These are phyloP conservation scores for Inga laurina DNA, from an alignment of 306 rosid genomes.

Conservation along the genomic window DNA sequence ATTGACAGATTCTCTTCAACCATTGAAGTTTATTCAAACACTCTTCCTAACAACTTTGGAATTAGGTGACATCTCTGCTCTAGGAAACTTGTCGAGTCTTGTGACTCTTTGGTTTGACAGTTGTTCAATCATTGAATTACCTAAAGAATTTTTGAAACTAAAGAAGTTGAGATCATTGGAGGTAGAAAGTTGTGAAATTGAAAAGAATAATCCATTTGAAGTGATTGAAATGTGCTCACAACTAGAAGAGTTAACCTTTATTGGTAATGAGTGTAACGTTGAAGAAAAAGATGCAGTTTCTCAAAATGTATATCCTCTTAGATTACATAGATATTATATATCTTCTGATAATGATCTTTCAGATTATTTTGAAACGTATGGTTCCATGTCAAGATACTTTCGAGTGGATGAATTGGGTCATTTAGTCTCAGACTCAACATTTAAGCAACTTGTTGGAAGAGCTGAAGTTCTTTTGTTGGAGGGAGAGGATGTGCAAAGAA, in stretches of 20 bases:
- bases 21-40: not conserved
- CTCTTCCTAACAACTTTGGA: accelerated
- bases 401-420: not conserved
- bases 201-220: constrained; percentile 11
- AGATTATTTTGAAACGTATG: not conserved
- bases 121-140: constrained; percentile 33
- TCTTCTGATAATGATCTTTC: not conserved
- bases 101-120: not conserved
- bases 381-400: not conserved
- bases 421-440: not conserved
- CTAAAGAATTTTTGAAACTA: not conserved
- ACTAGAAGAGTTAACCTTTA: constrained; percentile 28
- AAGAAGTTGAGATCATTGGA: constrained; percentile 22
- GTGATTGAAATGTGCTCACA: constrained; percentile 24
- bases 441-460: not conserved
- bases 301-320: not conserved
- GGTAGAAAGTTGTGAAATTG: not conserved
- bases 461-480: no score
- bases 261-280: not conserved
- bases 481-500: no score
- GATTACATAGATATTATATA: constrained; percentile 23
- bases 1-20: not conserved
- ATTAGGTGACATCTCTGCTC: constrained; percentile 9
- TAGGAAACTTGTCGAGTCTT: constrained; percentile 19
- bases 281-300: not conserved